phyloP scores from a whole-genome alignment of 495 filamentous ascomycete genomes.

The Xylaria longipes region DNA sequence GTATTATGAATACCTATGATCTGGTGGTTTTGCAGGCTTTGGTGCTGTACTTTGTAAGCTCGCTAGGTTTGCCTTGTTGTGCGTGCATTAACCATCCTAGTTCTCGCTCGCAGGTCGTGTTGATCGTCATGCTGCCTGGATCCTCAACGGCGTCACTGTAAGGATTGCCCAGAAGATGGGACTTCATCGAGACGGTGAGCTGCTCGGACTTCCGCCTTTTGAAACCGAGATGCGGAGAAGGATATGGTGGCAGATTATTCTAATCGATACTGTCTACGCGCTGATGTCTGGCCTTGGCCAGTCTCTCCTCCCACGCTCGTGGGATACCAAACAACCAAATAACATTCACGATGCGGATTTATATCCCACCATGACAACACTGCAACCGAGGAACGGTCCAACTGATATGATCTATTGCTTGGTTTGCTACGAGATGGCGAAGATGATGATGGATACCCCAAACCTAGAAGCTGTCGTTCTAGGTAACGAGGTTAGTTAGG shows the following conservation, averaged over 20 bases:
- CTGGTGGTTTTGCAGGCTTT: conserved; percentile 61
- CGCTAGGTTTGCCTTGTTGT: not conserved
- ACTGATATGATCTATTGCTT: conserved; percentile 74
- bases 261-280: conserved; percentile 64
- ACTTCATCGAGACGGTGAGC: conserved; percentile 71
- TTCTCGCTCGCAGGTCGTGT: conserved; percentile 57
- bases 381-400: conserved; percentile 60
- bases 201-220: conserved; percentile 67
- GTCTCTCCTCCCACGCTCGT: conserved; percentile 53
- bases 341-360: conserved; percentile 67
- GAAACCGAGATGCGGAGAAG: conserved; percentile 73
- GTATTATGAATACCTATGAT: conserved; percentile 59
- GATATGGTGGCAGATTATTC: conserved; percentile 76
- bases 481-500: conserved; percentile 38
- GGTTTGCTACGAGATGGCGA: conserved; percentile 58
- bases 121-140: conserved; percentile 59
- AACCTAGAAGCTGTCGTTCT: conserved; percentile 52
- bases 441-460: conserved; percentile 54
- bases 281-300: conserved; percentile 70
- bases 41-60: conserved; percentile 58
- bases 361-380: conserved; percentile 59
- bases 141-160: conserved; percentile 62
- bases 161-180: conserved; percentile 77
- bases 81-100: conserved; percentile 39
- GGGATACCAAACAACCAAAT: conserved; percentile 57